Evolutionary conservation across 2,329 filamentous ascomycete species (phyloP), one percentile per base, ranked within the genome.

Genomic region (Trichoderma sp.): DNA sequence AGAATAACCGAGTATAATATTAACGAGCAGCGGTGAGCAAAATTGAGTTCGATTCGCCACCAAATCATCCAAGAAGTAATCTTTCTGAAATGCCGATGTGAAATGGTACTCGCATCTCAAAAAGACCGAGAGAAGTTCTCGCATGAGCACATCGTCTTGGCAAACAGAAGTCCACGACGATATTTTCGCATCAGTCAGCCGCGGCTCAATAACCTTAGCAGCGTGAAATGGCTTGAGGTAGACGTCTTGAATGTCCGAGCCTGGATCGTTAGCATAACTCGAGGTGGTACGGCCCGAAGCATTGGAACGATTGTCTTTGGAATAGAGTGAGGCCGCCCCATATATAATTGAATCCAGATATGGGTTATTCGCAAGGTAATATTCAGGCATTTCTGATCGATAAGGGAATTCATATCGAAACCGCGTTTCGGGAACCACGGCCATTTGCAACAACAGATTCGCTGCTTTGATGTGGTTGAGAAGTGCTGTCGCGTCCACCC

Each of bases 331-430:
- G 2, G 59, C 22, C 25, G 25, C 34, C 25, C 72, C 73, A 27
- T 72, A 74, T 15, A 75, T 13, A 25, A 68, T 37, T 8, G 71
- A 70, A 1, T 61, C 10, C 8, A 74, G 57, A 29, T 76, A 74
- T 2, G 71, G 70, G 37, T 73, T 74, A 39, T 71, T 42, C 12
- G 19, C 65, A 22, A 70, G 37, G 13, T 77, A 68, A 19, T 69
- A 73, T 4, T 69, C 59, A 1, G 78, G 78, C 66, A 70, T 68
- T 37, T 61, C 25, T 17, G 59, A 29, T 13, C 27, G 34, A 52
- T 77, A 78, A 1, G 78, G 78, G 45, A 80, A 79, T 52, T 77
- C 74, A 63, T 76, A 79, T 29, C 77, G 76, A 39, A 72, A 75
- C 5, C 76, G 71, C 8, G 76, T 71, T 64, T 79, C 77, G 15